A percentile compares a stretch with the other conserved stretches of the same genome.
These are phyloP conservation scores for Chloropicon primus DNA, from an alignment of 139 green algal species.

Conservation along the genomic window DNA sequence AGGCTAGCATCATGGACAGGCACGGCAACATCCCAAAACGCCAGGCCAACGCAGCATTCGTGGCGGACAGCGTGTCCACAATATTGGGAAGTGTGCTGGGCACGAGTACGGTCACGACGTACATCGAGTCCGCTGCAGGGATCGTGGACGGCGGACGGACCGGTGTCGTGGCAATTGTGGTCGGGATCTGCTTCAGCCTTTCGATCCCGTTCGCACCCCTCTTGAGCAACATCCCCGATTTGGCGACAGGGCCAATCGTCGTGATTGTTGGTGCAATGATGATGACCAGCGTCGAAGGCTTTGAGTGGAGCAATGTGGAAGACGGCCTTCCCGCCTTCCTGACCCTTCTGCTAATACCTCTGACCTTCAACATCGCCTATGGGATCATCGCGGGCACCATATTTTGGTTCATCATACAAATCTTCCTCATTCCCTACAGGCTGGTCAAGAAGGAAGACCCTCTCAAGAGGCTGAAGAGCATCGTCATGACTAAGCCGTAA, in stretches of 20 bases:
- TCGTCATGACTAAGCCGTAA: too few species aligned
- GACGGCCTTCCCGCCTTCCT: slow-evolving; percentile 23
- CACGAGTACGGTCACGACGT: slow-evolving; percentile 33
- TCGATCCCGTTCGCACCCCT: slow-evolving; percentile 28
- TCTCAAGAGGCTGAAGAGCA: not conserved
- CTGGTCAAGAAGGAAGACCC: not conserved
- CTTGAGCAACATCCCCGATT: slow-evolving; percentile 22
- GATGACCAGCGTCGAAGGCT: slow-evolving; percentile 17
- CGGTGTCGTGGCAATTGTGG: slow-evolving; percentile 27
- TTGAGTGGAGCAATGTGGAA: slow-evolving; percentile 13
- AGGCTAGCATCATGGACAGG: not conserved
- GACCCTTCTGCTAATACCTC: slow-evolving; percentile 12
- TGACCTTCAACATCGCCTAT: not conserved
- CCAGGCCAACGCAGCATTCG: slow-evolving; percentile 15
- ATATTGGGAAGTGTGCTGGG: slow-evolving; percentile 20
- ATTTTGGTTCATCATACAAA: not conserved
- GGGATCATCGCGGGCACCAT: not conserved
- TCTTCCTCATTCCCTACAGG: not conserved
- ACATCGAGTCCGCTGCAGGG: slow-evolving; percentile 32
- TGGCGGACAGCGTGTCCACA: slow-evolving; percentile 15
- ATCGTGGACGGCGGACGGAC: slow-evolving; percentile 38
- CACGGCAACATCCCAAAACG: not conserved
- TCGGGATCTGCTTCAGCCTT: slow-evolving; percentile 21
- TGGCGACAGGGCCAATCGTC: slow-evolving; percentile 36
- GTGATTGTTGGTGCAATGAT: slow-evolving; percentile 36